Evolutionary conservation across 2,329 filamentous ascomycete species (phyloP), one percentile per base, ranked within the genome.

Genomic region (Onygena corvina): DNA sequence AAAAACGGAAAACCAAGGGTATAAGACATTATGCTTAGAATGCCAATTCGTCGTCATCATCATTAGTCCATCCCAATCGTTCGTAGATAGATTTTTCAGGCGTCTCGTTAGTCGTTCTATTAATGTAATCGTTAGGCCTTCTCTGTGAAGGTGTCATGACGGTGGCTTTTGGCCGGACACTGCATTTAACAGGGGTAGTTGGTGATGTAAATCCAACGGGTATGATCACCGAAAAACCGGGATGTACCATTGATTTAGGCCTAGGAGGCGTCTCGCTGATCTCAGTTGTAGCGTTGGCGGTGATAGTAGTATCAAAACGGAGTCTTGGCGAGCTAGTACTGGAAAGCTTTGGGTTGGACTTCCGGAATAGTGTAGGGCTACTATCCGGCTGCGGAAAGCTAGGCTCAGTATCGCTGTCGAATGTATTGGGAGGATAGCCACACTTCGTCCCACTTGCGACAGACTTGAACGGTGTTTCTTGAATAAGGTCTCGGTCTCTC

Each of bases 1-100:
- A n/a, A 31, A 31, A 7, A 31, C 30, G 30, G 35, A 1, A 44
- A 25, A 35, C 56, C 54, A 38, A 21, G 34, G n/a, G 34, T 38
- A 21, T 11, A 42, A 31, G 11, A 21, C 20, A 25, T 40, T 8
- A 11, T 40, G n/a, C 44, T 52, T 48, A 58, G 45, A 56, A 49
- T 52, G 49, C 46, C 45, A 54, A 38, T 48, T 51, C 49, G 50
- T 56, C 50, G 35, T 54, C 64, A 50, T 68, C 58, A 52, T 64
- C 59, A 47, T 64, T 65, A 52, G 69, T 64, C 69, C 69, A 72
- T 47, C 69, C 69, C 46, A 72, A 52, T 40, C 64, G 59, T 51
- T 65, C 65, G 50, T 71, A 71, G 36, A 71, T 67, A 6, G 67
- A 65, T 46, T 64, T 65, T 48, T 65, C 62, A 14, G 60, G 62